Evolutionary conservation across 2,329 filamentous ascomycete species (phyloP).

Genomic region (Tolypocladium pustulatum): DNA sequence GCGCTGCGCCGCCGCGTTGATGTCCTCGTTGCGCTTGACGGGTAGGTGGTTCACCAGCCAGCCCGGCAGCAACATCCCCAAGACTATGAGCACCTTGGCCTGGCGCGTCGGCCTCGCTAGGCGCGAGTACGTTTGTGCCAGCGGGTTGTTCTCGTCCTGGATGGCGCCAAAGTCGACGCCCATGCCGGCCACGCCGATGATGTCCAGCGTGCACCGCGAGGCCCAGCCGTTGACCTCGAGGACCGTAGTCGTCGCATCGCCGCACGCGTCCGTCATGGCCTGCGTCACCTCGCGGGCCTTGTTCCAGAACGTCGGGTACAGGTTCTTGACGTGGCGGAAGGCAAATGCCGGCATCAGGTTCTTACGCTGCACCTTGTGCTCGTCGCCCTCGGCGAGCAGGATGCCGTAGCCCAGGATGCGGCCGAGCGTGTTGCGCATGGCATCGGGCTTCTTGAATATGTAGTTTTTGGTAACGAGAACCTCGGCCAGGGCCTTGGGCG

Average conservation of each 20-base stretch:
- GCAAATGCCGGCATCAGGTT: conserved; percentile 73
- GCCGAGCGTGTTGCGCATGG: conserved; percentile 44
- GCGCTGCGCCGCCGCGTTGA: conserved; percentile 41
- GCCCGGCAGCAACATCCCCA: conserved; percentile 51
- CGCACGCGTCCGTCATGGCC: conserved; percentile 37
- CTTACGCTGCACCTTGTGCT: conserved; percentile 74
- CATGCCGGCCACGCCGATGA: conserved; percentile 63
- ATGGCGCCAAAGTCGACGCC: conserved; percentile 62
- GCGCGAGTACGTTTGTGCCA: conserved; percentile 45
- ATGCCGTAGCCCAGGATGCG: conserved; percentile 61
- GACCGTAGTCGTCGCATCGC: conserved; percentile 18
- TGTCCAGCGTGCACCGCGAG: conserved; percentile 60
- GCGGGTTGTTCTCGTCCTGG: conserved; percentile 44
- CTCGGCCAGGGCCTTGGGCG: conserved; percentile 57
- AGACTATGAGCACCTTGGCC: conserved; percentile 44
- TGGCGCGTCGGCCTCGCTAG: conserved; percentile 43
- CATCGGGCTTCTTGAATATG: conserved; percentile 54
- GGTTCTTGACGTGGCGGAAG: conserved; percentile 75
- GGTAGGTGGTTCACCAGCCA: conserved; percentile 56
- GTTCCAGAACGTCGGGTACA: conserved; percentile 76
- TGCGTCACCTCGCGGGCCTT: conserved; percentile 61
- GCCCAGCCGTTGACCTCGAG: conserved; percentile 54
- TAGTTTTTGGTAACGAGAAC: conserved; percentile 60
- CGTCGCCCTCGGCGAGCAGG: conserved; percentile 79
- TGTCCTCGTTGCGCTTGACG: conserved; percentile 56